phyloP scores from a whole-genome alignment of 768 basidiomycete species.

The Kwoniella bestiolae region DNA sequence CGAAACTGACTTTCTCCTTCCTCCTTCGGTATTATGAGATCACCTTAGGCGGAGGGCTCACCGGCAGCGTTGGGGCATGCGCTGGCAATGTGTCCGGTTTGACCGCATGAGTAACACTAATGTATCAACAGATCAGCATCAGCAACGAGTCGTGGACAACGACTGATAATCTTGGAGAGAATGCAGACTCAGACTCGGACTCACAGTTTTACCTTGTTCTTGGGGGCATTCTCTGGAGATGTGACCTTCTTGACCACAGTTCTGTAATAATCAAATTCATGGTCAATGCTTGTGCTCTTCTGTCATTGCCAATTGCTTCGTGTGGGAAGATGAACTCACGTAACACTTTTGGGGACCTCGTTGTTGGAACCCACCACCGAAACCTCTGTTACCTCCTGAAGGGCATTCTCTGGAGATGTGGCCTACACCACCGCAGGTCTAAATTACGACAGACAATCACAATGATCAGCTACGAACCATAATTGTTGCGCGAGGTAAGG shows the following conservation, averaged over 20 bases:
- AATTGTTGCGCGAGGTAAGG: too few relatives aligned
- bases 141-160: background rate
- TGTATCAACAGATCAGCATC: background rate
- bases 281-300: background rate
- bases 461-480: too few relatives aligned
- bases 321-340: slow-evolving; percentile 43
- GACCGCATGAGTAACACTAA: slow-evolving; percentile 52
- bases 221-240: slow-evolving; percentile 57
- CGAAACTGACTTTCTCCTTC: background rate
- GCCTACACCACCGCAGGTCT: slow-evolving; percentile 58
- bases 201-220: slow-evolving; percentile 48
- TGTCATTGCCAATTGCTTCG: background rate
- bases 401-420: slow-evolving; percentile 58
- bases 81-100: slow-evolving; percentile 56
- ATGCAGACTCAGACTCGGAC: too few relatives aligned
- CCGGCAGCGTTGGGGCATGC: slow-evolving; percentile 47
- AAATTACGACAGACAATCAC: too few relatives aligned
- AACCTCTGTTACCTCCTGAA: slow-evolving; percentile 45
- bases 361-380: slow-evolving; percentile 38
- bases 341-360: slow-evolving; percentile 54
- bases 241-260: slow-evolving; percentile 59
- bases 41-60: slow-evolving; percentile 32
- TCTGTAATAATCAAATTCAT: slow-evolving; percentile 30
- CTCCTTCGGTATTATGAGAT: background rate
- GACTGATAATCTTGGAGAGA: background rate